phyloP scores from a whole-genome alignment of 352 stramenopile species.

The Pythium sp. region DNA sequence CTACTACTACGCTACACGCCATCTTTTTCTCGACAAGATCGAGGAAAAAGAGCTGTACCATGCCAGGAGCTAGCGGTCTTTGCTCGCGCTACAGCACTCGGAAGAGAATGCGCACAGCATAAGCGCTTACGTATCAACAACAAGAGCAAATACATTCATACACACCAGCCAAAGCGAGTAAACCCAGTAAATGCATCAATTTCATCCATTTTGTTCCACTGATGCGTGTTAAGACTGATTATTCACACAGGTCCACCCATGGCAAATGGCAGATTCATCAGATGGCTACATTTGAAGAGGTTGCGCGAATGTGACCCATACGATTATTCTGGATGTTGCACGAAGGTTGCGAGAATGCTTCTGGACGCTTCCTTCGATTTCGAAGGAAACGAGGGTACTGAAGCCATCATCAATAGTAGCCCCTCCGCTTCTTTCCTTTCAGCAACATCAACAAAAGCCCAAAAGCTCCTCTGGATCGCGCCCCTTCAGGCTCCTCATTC shows the following conservation, averaged over 20 bases:
- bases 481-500: constrained; percentile 1
- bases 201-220: neutral
- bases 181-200: neutral
- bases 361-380: constrained; percentile 2
- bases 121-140: neutral
- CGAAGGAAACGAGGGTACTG: neutral
- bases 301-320: constrained; percentile 5
- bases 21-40: neutral
- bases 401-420: constrained; percentile 4
- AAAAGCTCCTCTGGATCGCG: neutral
- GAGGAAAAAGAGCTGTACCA: neutral
- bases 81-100: neutral
- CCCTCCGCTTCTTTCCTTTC: neutral
- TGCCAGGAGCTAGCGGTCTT: neutral
- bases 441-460: neutral
- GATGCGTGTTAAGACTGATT: neutral
- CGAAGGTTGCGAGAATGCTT: constrained; percentile 7
- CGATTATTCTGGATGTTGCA: constrained; percentile 6
- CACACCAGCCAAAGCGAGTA: neutral
- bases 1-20: neutral
- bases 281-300: constrained; percentile 9
- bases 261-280: neutral
- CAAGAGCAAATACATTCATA: neutral
- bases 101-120: neutral
- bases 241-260: neutral